Evolutionary conservation across 2,329 filamentous ascomycete genomes (phyloP).

Genomic region (Sclerotinia nivalis): DNA sequence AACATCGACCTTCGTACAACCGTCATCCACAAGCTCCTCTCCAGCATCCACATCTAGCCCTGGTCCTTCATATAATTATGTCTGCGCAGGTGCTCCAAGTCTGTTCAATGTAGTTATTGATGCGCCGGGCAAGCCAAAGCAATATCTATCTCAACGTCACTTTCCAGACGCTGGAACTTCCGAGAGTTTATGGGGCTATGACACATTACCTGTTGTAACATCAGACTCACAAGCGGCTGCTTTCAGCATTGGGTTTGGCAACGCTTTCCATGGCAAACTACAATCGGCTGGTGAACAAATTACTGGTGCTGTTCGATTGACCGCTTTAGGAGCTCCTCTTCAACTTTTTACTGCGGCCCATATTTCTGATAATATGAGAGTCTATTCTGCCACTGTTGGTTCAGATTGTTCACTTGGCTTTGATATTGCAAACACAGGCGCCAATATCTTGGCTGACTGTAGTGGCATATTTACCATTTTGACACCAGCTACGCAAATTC

Average conservation of each 20-base stretch:
- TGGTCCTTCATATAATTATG: constrained; percentile 15
- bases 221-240: constrained; percentile 17
- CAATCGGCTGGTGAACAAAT: constrained; percentile 16
- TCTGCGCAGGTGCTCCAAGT: constrained; percentile 20
- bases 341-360: constrained; percentile 25
- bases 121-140: constrained; percentile 23
- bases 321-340: constrained; percentile 26
- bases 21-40: constrained; percentile 15
- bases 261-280: constrained; percentile 6
- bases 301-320: constrained; percentile 23
- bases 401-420: constrained; percentile 22
- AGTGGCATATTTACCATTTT: constrained; percentile 27
- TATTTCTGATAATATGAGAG: constrained; percentile 24
- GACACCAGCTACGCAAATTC: constrained; percentile 21
- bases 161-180: constrained; percentile 18
- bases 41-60: not conserved
- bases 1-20: not conserved
- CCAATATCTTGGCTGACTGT: constrained; percentile 25
- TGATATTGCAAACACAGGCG: constrained; percentile 14
- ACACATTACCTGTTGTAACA: constrained; percentile 24
- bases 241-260: constrained; percentile 17
- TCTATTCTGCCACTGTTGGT: constrained; percentile 21
- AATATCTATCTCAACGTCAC: constrained; percentile 25
- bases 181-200: constrained; percentile 24
- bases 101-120: constrained; percentile 25